These are phyloP conservation scores for Cordyceps tenuipes DNA, from an alignment of 2,329 filamentous ascomycete species.

Conservation along the genomic window DNA sequence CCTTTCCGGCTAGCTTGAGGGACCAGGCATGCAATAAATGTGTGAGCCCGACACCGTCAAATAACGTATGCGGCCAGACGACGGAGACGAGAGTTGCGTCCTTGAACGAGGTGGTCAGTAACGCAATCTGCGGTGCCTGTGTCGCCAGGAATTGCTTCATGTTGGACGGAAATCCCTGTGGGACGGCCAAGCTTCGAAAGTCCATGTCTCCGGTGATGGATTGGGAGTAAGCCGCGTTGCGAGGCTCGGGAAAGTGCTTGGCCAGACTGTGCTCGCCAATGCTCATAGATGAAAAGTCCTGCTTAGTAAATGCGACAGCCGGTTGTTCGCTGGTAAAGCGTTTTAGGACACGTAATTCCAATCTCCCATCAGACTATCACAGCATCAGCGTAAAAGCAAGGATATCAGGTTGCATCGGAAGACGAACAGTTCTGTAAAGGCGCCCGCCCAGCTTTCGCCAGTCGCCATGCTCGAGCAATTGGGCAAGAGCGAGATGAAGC, in stretches of 20 bases:
- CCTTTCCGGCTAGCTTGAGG: constrained; percentile 32
- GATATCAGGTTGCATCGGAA: no score
- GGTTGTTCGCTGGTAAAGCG: background rate
- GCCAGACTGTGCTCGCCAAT: background rate
- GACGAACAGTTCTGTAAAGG: constrained; percentile 16
- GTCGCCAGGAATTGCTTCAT: background rate
- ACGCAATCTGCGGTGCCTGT: background rate
- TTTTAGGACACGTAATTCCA: constrained; percentile 3
- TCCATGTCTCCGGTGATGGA: background rate
- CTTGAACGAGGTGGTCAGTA: constrained; percentile 32
- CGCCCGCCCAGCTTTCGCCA: constrained; percentile 41
- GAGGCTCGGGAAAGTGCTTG: constrained; percentile 1
- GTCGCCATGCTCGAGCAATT: constrained; percentile 32
- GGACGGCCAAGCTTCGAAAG: background rate
- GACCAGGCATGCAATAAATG: constrained; percentile 37
- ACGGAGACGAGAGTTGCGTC: constrained; percentile 40
- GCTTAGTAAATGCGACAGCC: background rate
- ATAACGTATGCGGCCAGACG: constrained; percentile 36
- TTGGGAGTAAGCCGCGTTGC: background rate
- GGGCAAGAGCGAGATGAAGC: constrained; percentile 27
- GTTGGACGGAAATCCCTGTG: background rate
- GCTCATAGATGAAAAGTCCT: background rate
- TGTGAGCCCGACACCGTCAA: constrained; percentile 34
- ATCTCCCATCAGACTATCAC: background rate
- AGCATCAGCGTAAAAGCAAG: background rate